Evolutionary conservation across 2,329 filamentous ascomycete genomes (phyloP), one percentile per base, ranked within the genome.

Genomic region (Volutella citrinella): DNA sequence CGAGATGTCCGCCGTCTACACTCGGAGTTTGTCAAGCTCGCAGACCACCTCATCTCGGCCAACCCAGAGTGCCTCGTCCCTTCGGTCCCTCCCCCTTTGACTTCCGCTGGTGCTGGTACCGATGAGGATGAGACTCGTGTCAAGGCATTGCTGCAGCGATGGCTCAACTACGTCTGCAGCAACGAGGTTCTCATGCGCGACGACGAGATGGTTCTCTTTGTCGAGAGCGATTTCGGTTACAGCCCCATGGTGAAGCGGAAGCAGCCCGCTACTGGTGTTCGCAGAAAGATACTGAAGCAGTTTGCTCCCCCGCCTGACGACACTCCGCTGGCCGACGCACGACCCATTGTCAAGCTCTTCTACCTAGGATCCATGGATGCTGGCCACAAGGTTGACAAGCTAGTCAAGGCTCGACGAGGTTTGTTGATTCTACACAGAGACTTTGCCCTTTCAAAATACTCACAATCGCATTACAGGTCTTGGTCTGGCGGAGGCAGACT

Each of bases 191-290:
- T 98, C 7, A 95, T 95, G 72, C 80, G 85, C 43, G 93, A 98
- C 58, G 91, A 97, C 43, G 93, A 98, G 65, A 91, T 97, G 80
- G 80, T 96, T 6, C 82, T 97, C 40, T 98, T 98, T 54, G 89
- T 98, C n/a, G 93, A 98, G 65, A 95, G 88, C 57, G 93, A 98
- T 61, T 97, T 96, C 61, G 93, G 93, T 24, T 98, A 98, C 64
- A 96, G 89, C 55, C 93, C 93, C 2, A 85, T 97, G 55, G 83
- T 96, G 28, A 84, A 91, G 61, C 88, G 89, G 74, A 95, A 94
- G 70, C 93, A 98, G 63, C 93, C 93, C 15, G 93, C 93, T 8
- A 98, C 93, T 3, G 93, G 93, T 26, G 88, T 98, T 50, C 81
- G 93, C 44, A 79, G 93, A 57, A 96, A 96, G 69, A 84, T 97